A percentile compares a stretch with the other conserved stretches of the same genome.
phyloP scores from a whole-genome alignment of 164 flowering plant genomes.

The Nelumbo lutea region DNA sequence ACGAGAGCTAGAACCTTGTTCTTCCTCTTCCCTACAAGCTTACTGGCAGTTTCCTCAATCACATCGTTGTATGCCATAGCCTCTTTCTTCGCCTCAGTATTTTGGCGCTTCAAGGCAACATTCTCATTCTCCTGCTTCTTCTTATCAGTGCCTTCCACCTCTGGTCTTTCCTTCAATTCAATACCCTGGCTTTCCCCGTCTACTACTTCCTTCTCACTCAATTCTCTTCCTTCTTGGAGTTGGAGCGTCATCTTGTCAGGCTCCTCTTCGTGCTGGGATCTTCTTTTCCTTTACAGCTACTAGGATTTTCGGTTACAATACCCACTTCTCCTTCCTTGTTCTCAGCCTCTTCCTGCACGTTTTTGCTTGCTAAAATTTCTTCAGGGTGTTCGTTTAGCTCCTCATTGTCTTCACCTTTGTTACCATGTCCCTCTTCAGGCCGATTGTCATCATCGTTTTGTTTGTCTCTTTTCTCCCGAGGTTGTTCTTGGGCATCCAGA shows the following conservation, averaged over 20 bases:
- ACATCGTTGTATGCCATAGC: slow-evolving; percentile 20
- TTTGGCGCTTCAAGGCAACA: slow-evolving; percentile 11
- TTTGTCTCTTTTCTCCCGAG: slow-evolving; percentile 5
- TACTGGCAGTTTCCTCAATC: slow-evolving; percentile 23
- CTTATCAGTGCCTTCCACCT: slow-evolving; percentile 1
- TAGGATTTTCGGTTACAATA: neutral
- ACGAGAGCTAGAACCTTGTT: slow-evolving; percentile 29
- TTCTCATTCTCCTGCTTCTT: slow-evolving; percentile 10
- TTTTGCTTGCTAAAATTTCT: neutral
- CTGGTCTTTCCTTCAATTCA: slow-evolving; percentile 13
- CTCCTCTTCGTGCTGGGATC: slow-evolving; percentile 3
- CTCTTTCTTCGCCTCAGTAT: slow-evolving; percentile 5
- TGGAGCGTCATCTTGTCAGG: slow-evolving; percentile 5
- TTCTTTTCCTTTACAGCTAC: neutral
- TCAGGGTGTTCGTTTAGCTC: neutral
- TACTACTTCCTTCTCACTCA: slow-evolving; percentile 5
- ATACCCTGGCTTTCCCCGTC: slow-evolving; percentile 13
- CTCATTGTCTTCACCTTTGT: neutral
- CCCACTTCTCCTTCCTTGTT: neutral
- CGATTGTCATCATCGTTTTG: slow-evolving; percentile 4
- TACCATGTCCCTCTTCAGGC: neutral
- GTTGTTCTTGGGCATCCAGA: slow-evolving; percentile 10
- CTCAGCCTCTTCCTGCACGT: neutral
- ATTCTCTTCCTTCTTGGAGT: slow-evolving; percentile 4
- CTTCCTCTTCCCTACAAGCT: slow-evolving; percentile 21